Conservation (phyloP, 164 flowering plant genomes). For the Santalum album region DNA sequence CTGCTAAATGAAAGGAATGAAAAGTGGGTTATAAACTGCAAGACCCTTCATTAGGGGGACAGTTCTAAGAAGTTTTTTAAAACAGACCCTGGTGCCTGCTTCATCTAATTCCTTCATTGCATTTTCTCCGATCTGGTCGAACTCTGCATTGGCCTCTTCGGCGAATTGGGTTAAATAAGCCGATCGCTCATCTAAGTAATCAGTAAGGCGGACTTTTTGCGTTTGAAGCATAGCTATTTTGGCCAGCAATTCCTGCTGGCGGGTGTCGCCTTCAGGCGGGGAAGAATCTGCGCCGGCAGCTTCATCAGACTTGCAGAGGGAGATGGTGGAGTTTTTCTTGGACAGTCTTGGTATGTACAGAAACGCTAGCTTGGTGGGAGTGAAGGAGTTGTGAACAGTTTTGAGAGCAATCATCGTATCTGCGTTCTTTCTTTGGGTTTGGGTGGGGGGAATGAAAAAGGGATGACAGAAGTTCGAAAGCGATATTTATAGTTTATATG, state of each 20-base stretch:
- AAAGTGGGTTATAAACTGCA: constrained; percentile 2
- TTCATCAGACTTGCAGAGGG: constrained; percentile 41
- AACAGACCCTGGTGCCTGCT: constrained; percentile 48
- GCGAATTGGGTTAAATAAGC: constrained; percentile 65
- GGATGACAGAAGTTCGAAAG: neutral
- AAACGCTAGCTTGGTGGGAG: constrained; percentile 21
- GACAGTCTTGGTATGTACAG: constrained; percentile 17
- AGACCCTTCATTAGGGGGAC: neutral
- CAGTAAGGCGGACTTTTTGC: constrained; percentile 74
- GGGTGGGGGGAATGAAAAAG: neutral
- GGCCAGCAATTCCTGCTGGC: constrained; percentile 68
- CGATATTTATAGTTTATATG: neutral
- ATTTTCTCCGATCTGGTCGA: constrained; percentile 67
- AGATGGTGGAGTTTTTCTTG: constrained; percentile 19
- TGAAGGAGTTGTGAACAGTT: constrained; percentile 40
- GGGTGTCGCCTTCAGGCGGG: constrained; percentile 54
- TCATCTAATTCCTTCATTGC: constrained; percentile 72
- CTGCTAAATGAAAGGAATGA: constrained; percentile 39
- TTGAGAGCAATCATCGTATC: constrained; percentile 46
- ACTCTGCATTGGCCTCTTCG: constrained; percentile 75
- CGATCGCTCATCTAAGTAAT: constrained; percentile 67
- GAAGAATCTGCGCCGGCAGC: constrained; percentile 15
- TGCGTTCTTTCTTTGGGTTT: neutral
- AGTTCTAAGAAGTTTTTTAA: neutral
- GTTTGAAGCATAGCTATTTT: constrained; percentile 71